Evolutionary conservation across 2,329 filamentous ascomycete genomes (phyloP), one percentile per base, ranked within the genome.

Genomic region (Phialemoniopsis sp.): DNA sequence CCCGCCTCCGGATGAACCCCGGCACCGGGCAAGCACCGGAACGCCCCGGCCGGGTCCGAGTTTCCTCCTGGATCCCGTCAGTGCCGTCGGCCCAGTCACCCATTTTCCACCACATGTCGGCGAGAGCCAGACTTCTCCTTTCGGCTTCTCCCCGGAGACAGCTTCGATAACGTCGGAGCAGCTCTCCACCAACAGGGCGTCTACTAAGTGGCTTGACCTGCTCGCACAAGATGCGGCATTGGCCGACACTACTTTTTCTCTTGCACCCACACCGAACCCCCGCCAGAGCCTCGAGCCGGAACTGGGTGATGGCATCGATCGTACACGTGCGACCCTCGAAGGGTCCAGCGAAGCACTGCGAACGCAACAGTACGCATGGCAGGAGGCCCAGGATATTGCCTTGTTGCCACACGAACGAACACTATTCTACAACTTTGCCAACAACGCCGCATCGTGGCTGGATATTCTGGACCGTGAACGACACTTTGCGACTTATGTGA

Each of bases 131-230:
- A 10, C 21, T 26, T 26, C 21, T 6, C 6, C 21, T 26, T 26
- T 26, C 21, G 21, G 21, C 10, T 26, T 6, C 21, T 26, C 21
- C 6, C 21, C 21, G 21, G 46, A 21, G 46, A 43, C 21, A 29
- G 32, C 6, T 15, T 15, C 14, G 14, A 47, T 55, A 8, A 38
- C 49, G 4, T 54, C 49, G 16, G 57, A 58, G 37, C 44, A 49
- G 21, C 50, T 54, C 39, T 53, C 53, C 8, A 49, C 53, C 5
- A 53, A 58, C 38, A 42, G 56, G 17, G 56, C 54, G 13, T 55
- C 54, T n/a, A 57, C 49, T 13, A 48, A 54, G 15, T 58, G 55
- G 56, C 55, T 58, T 14, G 56, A 56, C 15, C 48, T 58, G 13
- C 41, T 58, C 13, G 56, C 56, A 8, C 49, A 49, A 1, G 56